These are phyloP conservation scores for Suillus bovinus DNA, from an alignment of 768 basidiomycete genomes.

Conservation along the genomic window DNA sequence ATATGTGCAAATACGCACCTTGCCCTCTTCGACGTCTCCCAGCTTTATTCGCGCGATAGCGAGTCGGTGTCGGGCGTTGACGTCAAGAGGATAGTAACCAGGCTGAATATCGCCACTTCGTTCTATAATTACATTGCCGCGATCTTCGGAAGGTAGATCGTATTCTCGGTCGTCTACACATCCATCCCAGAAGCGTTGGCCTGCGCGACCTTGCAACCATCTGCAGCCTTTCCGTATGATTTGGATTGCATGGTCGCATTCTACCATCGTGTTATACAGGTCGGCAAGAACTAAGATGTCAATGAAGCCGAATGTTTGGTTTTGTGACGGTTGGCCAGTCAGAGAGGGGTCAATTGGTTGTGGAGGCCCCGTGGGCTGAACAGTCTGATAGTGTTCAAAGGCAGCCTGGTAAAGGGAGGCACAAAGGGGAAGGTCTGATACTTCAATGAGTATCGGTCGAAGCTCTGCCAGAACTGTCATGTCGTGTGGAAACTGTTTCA, in stretches of 20 bases:
- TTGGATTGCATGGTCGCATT: constrained; percentile 66
- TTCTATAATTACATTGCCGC: constrained; percentile 25
- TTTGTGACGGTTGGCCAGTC: constrained; percentile 12
- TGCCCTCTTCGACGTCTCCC: constrained; percentile 79
- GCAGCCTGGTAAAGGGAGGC: constrained; percentile 70
- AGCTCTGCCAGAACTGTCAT: constrained; percentile 78
- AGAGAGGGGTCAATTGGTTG: constrained; percentile 30
- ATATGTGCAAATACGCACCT: constrained; percentile 47
- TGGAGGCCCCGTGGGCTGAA: constrained; percentile 44
- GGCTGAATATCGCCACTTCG: constrained; percentile 51
- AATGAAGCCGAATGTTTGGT: constrained; percentile 26
- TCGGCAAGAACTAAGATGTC: constrained; percentile 87
- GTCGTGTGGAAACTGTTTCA: constrained; percentile 77
- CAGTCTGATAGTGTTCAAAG: constrained; percentile 62
- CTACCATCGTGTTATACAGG: constrained; percentile 69
- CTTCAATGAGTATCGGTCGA: constrained; percentile 69
- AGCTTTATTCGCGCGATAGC: constrained; percentile 81
- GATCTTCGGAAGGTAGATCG: constrained; percentile 44
- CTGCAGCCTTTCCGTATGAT: constrained; percentile 75
- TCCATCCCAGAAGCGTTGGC: constrained; percentile 77
- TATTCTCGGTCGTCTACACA: constrained; percentile 90
- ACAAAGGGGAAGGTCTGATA: constrained; percentile 65
- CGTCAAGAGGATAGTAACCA: constrained; percentile 64
- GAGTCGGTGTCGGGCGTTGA: constrained; percentile 80
- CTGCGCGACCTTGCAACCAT: constrained; percentile 86